Evolutionary conservation across 2,329 filamentous ascomycete genomes (phyloP), one percentile per base, ranked within the genome.

Genomic region (Fusarium verticillioides): DNA sequence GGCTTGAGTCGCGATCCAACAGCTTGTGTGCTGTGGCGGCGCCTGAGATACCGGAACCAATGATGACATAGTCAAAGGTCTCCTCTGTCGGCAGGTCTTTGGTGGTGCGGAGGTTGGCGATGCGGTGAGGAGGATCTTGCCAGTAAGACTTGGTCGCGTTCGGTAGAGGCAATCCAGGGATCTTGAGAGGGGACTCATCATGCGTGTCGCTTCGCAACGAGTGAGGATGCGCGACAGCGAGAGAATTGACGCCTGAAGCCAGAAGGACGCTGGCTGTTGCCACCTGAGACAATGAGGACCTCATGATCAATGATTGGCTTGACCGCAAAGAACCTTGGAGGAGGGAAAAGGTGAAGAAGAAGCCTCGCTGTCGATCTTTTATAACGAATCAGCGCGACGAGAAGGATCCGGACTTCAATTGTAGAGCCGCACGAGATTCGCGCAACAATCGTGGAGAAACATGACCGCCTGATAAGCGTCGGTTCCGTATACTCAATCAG

Each of bases 41-140:
- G 9, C 68, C 68, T 5, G 68, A 71, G 21, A 71, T 67, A 4
- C 68, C 68, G 2, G 68, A 71, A 1, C 68, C 68, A 23, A 71
- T 71, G 56, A 71, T 71, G 6, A 71, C 52, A 71, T 71, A 71
- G 34, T 71, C 68, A 16, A 71, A 71, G 7, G 53, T 49, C n/a
- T 71, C 34, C 0, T 46, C 42, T 9, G 50, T 71, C 1, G 68
- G 67, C 8, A 71, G 15, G 1, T 71, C 56, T 37, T 71, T 67
- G 0, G 68, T 71, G 3, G 16, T 71, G 28, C 68, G 68, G 39
- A 62, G 62, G 21, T 71, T 67, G 32, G 68, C 68, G 28, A 71
- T 71, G 16, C 67, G 62, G n/a, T 71, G 68, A 46, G 68, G 68
- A 42, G 68, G 67, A 9, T 71, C 67, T 2, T 71, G 68, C 68